Evolutionary conservation across 31 red algal species (phyloP), one percentile per base, ranked within the genome.

Genomic region (Odonthalia washingtoniensis): DNA sequence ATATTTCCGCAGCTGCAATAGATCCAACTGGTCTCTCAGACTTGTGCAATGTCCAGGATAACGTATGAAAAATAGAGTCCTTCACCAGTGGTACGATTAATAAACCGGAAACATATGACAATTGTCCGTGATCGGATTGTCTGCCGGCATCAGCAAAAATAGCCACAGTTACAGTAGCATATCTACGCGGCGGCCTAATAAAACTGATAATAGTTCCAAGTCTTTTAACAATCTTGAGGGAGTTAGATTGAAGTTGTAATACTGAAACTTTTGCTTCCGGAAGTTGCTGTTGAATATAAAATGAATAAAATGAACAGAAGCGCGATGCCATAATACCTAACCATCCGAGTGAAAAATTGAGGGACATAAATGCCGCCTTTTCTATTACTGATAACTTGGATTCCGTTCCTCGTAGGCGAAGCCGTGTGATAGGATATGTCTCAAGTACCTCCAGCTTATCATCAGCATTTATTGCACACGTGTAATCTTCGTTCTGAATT

Each of bases 291-390:
- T 78, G 75, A 2, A 78, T 6, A 5, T 49, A 53, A 30, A 31
- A 49, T 2, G 75, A 46, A 9, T 40, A 40, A 9, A 45, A 49
- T 3, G 75, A 2, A 53, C 75, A 78, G 26, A 78, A 78, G 44
- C 31, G 75, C 40, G 75, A 57, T 17, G 75, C 75, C 9, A 44
- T 44, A 52, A 78, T 53, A 3, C 75, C 44, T 2, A 78, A 44
- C 75, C 75, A 53, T 3, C 75, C 75, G 16, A 78, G 45, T 4
- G 75, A 78, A n/a, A 40, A 49, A 21, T 78, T 78, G 2, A 78
- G 26, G 5, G 75, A 78, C 38, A 40, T n/a, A 27, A 78, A 78
- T 36, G 75, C 18, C 27, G 41, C 4, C 6, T 36, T 2, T 32
- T 78, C 44, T 3, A 78, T 4, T 46, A 16, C 3, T 6, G 45